Percentiles rank a stretch among this genome's conserved stretches.
phyloP scores from a whole-genome alignment of 148 eudicot species.

The Rheum nobile region DNA sequence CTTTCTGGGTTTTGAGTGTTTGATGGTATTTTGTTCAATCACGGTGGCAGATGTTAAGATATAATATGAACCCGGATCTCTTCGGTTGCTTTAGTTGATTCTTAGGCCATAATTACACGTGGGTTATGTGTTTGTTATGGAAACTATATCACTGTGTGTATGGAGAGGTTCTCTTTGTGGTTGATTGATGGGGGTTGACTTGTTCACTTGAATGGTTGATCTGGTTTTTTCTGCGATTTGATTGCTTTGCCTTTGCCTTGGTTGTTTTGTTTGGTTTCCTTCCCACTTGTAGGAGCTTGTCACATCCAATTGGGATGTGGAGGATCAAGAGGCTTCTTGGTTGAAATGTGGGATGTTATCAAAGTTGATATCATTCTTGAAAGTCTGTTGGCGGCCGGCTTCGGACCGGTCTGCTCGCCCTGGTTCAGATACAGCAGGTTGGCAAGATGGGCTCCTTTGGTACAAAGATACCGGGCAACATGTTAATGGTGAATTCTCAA shows the following conservation, averaged over 20 bases:
- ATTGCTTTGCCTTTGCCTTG: background rate
- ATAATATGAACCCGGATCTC: background rate
- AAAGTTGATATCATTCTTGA: slow-evolving; percentile 25
- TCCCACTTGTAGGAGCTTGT: background rate
- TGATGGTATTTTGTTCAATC: background rate
- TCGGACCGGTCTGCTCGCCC: slow-evolving; percentile 15
- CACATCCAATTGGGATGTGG: slow-evolving; percentile 20
- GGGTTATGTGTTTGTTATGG: background rate
- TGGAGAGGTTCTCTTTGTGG: background rate
- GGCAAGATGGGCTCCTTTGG: slow-evolving; percentile 38
- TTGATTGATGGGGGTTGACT: slow-evolving; percentile 1
- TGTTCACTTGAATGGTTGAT: background rate
- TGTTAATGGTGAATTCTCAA: slow-evolving; percentile 31
- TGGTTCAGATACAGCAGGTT: slow-evolving; percentile 25
- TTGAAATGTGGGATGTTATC: slow-evolving; percentile 41
- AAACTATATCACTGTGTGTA: background rate
- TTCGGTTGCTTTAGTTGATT: background rate
- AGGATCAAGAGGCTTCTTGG: slow-evolving; percentile 16
- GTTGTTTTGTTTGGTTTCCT: background rate
- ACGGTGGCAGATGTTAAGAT: background rate
- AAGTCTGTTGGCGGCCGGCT: slow-evolving; percentile 27
- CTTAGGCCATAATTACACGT: background rate
- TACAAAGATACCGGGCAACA: slow-evolving; percentile 35
- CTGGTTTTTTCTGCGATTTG: background rate
- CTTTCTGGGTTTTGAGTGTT: background rate